These are phyloP conservation scores for Penicillium olsonii DNA, from an alignment of 2,329 filamentous ascomycete genomes.

Conservation along the genomic window DNA sequence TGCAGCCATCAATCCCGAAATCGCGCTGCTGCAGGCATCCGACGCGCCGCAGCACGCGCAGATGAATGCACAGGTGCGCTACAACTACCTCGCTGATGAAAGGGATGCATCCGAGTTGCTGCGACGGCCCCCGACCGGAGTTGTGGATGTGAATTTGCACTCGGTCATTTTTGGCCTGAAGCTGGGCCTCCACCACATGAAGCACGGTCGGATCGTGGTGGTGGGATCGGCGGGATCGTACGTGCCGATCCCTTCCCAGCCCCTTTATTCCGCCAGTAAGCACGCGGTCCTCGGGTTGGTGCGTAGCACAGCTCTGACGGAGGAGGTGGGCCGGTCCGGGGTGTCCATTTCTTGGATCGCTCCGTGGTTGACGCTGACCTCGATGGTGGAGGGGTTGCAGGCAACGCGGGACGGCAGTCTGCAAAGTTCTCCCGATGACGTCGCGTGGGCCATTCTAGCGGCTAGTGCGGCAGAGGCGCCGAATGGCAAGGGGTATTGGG, in stretches of 20 bases:
- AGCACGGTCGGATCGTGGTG: conserved; percentile 19
- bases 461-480: conserved; percentile 9
- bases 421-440: conserved; percentile 18
- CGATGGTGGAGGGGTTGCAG: conserved; percentile 18
- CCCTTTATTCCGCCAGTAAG: conserved; percentile 22
- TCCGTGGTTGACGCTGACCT: conserved; percentile 22
- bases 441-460: conserved; percentile 18
- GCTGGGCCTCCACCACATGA: conserved; percentile 20
- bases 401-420: not conserved
- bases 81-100: conserved; percentile 19
- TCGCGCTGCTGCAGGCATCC: conserved; percentile 12
- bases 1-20: conserved; percentile 21
- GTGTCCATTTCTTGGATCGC: conserved; percentile 20
- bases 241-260: conserved; percentile 21
- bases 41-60: conserved; percentile 6
- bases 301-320: conserved; percentile 16
- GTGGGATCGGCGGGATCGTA: conserved; percentile 20
- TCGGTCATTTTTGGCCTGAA: conserved; percentile 19
- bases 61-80: conserved; percentile 14
- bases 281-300: conserved; percentile 20
- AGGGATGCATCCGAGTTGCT: not conserved
- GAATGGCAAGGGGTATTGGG: conserved; percentile 23
- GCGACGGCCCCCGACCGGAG: conserved; percentile 7
- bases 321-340: conserved; percentile 12
- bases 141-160: conserved; percentile 17